phyloP scores from a whole-genome alignment of 306 rosid genomes.

The Canavalia gladiata region DNA sequence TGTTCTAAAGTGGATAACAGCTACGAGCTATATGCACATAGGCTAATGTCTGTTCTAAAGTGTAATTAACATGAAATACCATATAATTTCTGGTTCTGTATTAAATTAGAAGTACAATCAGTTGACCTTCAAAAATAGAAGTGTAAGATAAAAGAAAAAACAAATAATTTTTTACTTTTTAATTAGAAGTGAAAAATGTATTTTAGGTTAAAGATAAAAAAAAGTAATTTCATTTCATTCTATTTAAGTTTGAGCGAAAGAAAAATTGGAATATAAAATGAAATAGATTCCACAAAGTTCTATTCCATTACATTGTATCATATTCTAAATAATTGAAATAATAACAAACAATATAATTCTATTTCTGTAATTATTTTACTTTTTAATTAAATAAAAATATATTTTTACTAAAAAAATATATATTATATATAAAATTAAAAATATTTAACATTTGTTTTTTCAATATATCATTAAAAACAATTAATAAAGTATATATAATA shows the following conservation, averaged over 20 bases:
- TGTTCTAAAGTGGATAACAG: background rate
- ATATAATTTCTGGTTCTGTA: slow-evolving; percentile 4
- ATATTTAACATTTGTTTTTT: too few relatives aligned
- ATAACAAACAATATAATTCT: background rate
- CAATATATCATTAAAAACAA: too few relatives aligned
- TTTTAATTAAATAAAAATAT: too few relatives aligned
- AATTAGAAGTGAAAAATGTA: background rate
- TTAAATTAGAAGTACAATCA: slow-evolving; percentile 25
- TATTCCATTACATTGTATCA: background rate
- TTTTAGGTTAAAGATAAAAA: background rate
- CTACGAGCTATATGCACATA: slow-evolving; percentile 4
- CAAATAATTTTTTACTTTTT: too few relatives aligned
- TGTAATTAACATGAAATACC: too few relatives aligned
- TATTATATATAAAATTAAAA: too few relatives aligned
- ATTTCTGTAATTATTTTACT: background rate
- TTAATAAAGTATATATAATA: too few relatives aligned
- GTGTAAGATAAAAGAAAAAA: too few relatives aligned
- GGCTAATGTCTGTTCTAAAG: background rate
- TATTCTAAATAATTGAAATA: background rate
- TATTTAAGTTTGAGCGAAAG: background rate
- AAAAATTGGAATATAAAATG: background rate
- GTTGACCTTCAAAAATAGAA: slow-evolving; percentile 27
- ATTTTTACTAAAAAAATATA: too few relatives aligned
- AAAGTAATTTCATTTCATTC: background rate
- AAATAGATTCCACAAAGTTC: background rate